phyloP scores from a whole-genome alignment of 495 filamentous ascomycete species.

The Talaromyces thailandensis region DNA sequence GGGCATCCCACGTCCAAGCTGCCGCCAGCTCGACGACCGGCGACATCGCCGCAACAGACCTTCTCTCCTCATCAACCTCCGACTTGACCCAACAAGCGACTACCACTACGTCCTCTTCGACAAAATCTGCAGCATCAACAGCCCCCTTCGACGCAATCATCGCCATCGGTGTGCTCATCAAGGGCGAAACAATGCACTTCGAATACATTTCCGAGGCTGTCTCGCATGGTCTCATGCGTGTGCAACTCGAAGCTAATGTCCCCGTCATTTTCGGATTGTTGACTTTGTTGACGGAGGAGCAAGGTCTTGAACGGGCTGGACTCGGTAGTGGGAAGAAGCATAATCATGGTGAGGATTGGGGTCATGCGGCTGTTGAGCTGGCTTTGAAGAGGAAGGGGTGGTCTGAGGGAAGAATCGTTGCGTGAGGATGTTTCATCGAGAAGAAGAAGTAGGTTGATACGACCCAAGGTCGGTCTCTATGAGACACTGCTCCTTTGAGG shows the following conservation, averaged over 20 bases:
- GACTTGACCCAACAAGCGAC: slow-evolving; percentile 41
- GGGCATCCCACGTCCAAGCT: slow-evolving; percentile 79
- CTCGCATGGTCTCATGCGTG: slow-evolving; percentile 84
- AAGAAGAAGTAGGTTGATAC: neutral
- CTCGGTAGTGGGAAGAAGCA: slow-evolving; percentile 50
- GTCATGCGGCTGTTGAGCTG: slow-evolving; percentile 49
- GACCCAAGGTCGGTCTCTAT: neutral
- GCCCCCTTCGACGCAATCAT: slow-evolving; percentile 86
- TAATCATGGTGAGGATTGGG: slow-evolving; percentile 88
- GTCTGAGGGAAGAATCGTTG: slow-evolving; percentile 25
- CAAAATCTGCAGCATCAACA: slow-evolving; percentile 25
- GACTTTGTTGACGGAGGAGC: slow-evolving; percentile 81
- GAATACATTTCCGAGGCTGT: slow-evolving; percentile 95
- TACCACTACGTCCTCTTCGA: slow-evolving; percentile 14
- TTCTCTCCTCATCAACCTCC: slow-evolving; percentile 59
- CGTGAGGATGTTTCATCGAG: neutral
- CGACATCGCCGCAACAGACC: slow-evolving; percentile 65
- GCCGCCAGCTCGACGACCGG: slow-evolving; percentile 42
- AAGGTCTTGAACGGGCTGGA: slow-evolving; percentile 80
- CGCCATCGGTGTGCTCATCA: slow-evolving; percentile 92
- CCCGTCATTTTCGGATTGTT: slow-evolving; percentile 90
- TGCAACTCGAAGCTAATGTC: slow-evolving; percentile 78
- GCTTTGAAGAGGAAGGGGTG: slow-evolving; percentile 35
- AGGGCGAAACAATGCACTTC: slow-evolving; percentile 98
- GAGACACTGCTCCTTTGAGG: neutral